Base-by-base conservation (phyloP, 345 rosid genomes). In the Populus simonii region DNA sequence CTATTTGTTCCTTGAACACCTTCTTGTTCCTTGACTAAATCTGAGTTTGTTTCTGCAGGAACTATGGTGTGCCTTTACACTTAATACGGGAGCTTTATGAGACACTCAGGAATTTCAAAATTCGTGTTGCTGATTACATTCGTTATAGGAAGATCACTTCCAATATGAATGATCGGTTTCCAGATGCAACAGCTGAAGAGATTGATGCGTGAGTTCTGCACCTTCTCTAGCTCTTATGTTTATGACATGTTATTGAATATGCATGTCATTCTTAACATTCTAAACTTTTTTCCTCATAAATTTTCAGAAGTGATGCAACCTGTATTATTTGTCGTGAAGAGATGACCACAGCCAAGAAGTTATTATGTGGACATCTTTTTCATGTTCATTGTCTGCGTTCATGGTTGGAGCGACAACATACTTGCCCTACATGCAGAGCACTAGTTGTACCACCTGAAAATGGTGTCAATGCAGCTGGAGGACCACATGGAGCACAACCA, bases 261-360 rank as follows among this genome's bases (percentile, higher is more conserved):
- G 43, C 27, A 77, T 43, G 35, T 33, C 35, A 33, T 33, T 33
- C 35, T 33, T 38, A 45, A 63, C 35, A 33, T 33, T 33, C 35
- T 33, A 31, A 45, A 63, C 70, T 78, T 33, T 66, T 84, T 80
- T 1, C 22, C 22, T 73, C 13, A 29, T 87, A 84, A 79, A 47
- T 81, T 31, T 86, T 84, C 92, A 95, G 98, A 89, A 90, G 87
- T 79, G 99, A 95, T 53, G 93, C 91, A 59, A 95, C 99, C 38
- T 95, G 99, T 83, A 95, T 95, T 79, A 92, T 95, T 63, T 93
- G 99, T 76, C 99, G 98, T 72, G 99, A 95, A 85, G 99, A 95
- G 93, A 95, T 93, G 99, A 93, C 90, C 41, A 81, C 90, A 33
- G 99, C 98, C 15, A 95, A 95, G 86, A 95, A 95, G 81, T 85